phyloP scores from a whole-genome alignment of 495 filamentous ascomycete genomes.

The Daldinia grandis region DNA sequence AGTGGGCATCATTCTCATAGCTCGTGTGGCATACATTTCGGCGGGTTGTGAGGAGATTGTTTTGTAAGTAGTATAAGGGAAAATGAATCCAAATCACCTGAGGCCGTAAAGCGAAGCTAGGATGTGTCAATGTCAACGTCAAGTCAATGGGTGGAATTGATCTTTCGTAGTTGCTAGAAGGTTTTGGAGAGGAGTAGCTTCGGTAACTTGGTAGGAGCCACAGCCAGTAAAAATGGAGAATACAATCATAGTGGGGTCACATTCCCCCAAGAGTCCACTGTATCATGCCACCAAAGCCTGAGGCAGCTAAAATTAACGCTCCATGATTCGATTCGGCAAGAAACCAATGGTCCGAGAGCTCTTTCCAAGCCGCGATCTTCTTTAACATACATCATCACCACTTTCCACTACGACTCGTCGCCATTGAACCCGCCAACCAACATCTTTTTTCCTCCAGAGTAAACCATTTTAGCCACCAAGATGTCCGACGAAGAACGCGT shows the following conservation, averaged over 20 bases:
- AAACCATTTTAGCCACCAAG: constrained; percentile 51
- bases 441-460: constrained; percentile 25
- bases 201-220: constrained; percentile 35
- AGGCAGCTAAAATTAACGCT: constrained; percentile 35
- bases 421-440: constrained; percentile 42
- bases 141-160: not conserved
- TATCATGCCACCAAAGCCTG: constrained; percentile 45
- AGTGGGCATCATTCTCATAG: constrained; percentile 65
- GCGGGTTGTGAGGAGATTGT: constrained; percentile 43
- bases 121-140: not conserved
- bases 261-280: constrained; percentile 32
- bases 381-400: constrained; percentile 43
- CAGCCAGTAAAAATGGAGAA: constrained; percentile 33
- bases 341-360: constrained; percentile 36
- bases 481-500: constrained; percentile 93
- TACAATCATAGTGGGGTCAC: constrained; percentile 38
- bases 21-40: constrained; percentile 73
- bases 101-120: not conserved
- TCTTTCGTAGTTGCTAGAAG: constrained; percentile 26
- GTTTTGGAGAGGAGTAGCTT: constrained; percentile 33
- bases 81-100: not conserved
- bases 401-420: constrained; percentile 18
- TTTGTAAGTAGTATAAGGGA: not conserved
- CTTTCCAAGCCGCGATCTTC: constrained; percentile 26
- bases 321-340: constrained; percentile 44